Conservation (phyloP, 2,329 filamentous ascomycete species). For the Cryphonectria nitschkei region DNA sequence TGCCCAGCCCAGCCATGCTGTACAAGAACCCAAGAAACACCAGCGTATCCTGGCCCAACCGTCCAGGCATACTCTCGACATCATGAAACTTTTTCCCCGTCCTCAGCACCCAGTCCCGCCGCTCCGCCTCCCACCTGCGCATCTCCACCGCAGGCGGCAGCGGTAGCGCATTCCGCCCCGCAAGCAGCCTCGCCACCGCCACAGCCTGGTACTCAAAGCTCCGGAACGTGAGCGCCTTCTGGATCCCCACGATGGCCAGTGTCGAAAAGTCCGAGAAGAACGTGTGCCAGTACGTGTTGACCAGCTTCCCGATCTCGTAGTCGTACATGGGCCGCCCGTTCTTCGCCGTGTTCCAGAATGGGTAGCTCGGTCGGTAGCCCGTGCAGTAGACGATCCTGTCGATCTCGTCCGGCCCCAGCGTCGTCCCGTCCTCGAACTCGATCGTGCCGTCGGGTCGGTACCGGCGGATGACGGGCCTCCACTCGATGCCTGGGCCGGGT, state of each 20-base stretch:
- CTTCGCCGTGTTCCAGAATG: constrained; percentile 51
- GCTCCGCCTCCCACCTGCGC: constrained; percentile 50
- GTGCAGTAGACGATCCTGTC: constrained; percentile 49
- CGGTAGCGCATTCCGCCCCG: constrained; percentile 42
- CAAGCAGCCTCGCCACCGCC: constrained; percentile 53
- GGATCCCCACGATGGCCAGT: constrained; percentile 56
- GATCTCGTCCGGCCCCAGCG: constrained; percentile 38
- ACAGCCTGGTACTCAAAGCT: constrained; percentile 61
- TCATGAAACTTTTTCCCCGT: constrained; percentile 55
- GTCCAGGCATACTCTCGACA: constrained; percentile 53
- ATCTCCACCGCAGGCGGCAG: constrained; percentile 47
- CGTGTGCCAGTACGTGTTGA: constrained; percentile 54
- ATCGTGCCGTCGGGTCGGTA: constrained; percentile 49
- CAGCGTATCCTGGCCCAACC: constrained; percentile 45
- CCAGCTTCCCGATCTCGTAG: constrained; percentile 49
- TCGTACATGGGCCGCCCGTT: constrained; percentile 55
- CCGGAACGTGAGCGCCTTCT: constrained; percentile 55
- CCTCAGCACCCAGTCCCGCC: constrained; percentile 37
- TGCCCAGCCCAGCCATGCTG: constrained; percentile 52
- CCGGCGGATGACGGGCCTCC: constrained; percentile 56
- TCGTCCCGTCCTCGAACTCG: constrained; percentile 44
- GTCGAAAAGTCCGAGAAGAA: constrained; percentile 53
- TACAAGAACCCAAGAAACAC: constrained; percentile 52
- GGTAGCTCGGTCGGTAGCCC: constrained; percentile 48
- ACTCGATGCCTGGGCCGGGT: constrained; percentile 52